Conservation (phyloP, 2,329 filamentous ascomycete genomes). For the Cladobotryum protrusum region DNA sequence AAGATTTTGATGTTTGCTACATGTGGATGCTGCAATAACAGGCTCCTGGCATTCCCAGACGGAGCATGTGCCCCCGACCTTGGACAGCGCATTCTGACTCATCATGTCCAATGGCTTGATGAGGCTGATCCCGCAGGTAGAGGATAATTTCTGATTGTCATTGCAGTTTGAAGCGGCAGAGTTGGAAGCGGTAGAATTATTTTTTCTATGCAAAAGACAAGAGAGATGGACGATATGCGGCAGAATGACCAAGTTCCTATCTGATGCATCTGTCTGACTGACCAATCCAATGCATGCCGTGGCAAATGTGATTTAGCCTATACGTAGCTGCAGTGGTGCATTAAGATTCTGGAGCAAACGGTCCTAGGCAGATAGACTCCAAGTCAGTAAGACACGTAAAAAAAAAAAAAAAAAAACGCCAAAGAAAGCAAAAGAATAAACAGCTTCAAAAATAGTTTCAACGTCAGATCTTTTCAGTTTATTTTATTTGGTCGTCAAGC, state of each 20-base stretch:
- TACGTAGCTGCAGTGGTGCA: no score
- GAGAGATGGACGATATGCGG: background rate
- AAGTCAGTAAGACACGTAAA: no score
- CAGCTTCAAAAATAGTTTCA: constrained; percentile 1
- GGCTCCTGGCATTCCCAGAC: constrained; percentile 5
- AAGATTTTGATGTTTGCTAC: constrained; percentile 1
- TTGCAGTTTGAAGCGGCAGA: background rate
- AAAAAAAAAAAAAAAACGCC: no score
- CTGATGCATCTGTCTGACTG: background rate
- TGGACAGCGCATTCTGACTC: constrained; percentile 2
- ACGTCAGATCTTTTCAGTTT: constrained; percentile 75
- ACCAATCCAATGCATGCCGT: background rate
- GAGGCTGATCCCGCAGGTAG: background rate
- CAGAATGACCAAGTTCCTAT: no score
- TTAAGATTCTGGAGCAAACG: no score
- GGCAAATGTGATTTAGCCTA: background rate
- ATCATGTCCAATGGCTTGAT: constrained; percentile 5
- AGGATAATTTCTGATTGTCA: background rate
- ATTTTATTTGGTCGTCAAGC: constrained; percentile 41
- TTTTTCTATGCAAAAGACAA: no score
- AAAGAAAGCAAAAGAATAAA: background rate
- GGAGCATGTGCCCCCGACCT: constrained; percentile 1
- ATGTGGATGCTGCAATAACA: constrained; percentile 1
- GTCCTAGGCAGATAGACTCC: no score
- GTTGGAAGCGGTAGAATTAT: background rate